phyloP scores from a whole-genome alignment of 2,329 filamentous ascomycete species.

The Xylaria sp. region DNA sequence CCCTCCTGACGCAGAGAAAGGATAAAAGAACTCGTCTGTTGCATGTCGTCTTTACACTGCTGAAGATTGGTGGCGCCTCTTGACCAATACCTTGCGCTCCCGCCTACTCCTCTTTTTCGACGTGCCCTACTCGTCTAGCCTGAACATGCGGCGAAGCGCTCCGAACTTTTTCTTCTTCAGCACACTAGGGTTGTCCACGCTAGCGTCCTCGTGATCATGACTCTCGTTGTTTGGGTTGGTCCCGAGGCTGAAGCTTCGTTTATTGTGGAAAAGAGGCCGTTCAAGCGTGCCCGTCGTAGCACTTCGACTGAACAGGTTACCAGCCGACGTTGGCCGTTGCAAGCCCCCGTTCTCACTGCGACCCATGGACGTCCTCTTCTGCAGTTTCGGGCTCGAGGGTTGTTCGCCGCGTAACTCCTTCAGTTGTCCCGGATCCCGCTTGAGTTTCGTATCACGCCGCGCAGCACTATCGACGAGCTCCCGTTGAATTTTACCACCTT shows the following conservation, averaged over 20 bases:
- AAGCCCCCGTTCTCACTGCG: slow-evolving; percentile 63
- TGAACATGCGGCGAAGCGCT: slow-evolving; percentile 66
- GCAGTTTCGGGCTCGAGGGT: slow-evolving; percentile 55
- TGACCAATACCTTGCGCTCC: slow-evolving; percentile 41
- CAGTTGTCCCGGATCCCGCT: slow-evolving; percentile 67
- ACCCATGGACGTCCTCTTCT: slow-evolving; percentile 56
- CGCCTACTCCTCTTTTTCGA: slow-evolving; percentile 29
- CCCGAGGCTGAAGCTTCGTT: slow-evolving; percentile 48
- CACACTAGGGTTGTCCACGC: slow-evolving; percentile 48
- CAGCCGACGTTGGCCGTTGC: slow-evolving; percentile 48
- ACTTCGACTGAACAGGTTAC: slow-evolving; percentile 40
- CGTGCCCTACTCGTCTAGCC: slow-evolving; percentile 61
- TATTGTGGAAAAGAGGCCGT: slow-evolving; percentile 37
- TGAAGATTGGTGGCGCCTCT: slow-evolving; percentile 27
- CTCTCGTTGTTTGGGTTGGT: slow-evolving; percentile 41
- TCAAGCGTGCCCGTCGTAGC: slow-evolving; percentile 27
- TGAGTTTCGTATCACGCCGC: slow-evolving; percentile 70
- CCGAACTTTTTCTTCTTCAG: slow-evolving; percentile 67
- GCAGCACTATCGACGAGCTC: slow-evolving; percentile 67
- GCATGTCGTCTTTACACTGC: not conserved
- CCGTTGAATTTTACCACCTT: slow-evolving; percentile 64
- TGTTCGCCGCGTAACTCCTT: slow-evolving; percentile 56
- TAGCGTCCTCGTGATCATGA: slow-evolving; percentile 29
- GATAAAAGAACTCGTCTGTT: not conserved
- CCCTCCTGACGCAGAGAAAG: not conserved